phyloP scores from a whole-genome alignment of 2,329 filamentous ascomycete species.

The Metarhizium robertsii region DNA sequence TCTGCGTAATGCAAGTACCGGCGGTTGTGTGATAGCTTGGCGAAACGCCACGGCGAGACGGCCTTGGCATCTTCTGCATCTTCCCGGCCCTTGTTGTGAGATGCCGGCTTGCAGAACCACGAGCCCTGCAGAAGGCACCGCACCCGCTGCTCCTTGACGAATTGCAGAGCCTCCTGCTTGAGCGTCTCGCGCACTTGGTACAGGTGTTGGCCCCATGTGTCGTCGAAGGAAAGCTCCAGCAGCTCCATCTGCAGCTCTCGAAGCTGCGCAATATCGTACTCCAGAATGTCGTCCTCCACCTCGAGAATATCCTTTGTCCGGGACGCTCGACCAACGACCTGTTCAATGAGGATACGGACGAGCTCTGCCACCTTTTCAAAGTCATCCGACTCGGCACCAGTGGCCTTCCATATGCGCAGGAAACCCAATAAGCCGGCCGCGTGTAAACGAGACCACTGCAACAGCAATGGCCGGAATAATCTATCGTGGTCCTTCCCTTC shows the following conservation, averaged over 20 bases:
- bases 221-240: conserved; percentile 82
- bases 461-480: conserved; percentile 73
- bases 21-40: conserved; percentile 82
- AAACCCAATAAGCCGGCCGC: conserved; percentile 79
- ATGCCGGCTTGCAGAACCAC: conserved; percentile 62
- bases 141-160: conserved; percentile 94
- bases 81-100: conserved; percentile 24
- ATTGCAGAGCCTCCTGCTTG: conserved; percentile 83
- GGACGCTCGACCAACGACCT: conserved; percentile 73
- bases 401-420: conserved; percentile 85
- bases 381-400: conserved; percentile 74
- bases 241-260: conserved; percentile 90
- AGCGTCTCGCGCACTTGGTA: conserved; percentile 85
- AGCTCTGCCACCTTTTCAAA: conserved; percentile 91
- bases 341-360: conserved; percentile 80
- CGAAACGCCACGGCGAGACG: conserved; percentile 65
- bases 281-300: conserved; percentile 78
- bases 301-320: conserved; percentile 78
- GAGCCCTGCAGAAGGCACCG: conserved; percentile 79
- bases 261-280: conserved; percentile 70
- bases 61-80: conserved; percentile 25
- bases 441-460: conserved; percentile 91
- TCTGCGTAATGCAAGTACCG: conserved; percentile 85
- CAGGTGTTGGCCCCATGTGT: conserved; percentile 87
- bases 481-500: conserved; percentile 76